Evolutionary conservation across 78 protist genomes (phyloP).

Genomic region (Pigoraptor vietnamica): DNA sequence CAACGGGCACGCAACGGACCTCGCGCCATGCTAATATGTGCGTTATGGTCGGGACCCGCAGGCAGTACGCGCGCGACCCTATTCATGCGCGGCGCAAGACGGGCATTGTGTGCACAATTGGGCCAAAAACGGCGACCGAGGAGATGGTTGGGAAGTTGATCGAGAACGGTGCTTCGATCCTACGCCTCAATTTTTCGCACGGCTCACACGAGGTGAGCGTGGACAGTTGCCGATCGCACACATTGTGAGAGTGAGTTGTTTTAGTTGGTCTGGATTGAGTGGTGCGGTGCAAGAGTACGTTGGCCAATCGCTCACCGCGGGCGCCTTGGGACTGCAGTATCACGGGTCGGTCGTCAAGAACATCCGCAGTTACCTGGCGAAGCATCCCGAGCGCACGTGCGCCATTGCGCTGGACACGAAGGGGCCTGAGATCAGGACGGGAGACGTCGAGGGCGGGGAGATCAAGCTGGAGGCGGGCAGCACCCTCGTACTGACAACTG

Average conservation of each 20-base stretch:
- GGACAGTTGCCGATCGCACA: too few relatives aligned
- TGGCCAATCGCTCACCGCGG: too few relatives aligned
- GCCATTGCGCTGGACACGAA: slow-evolving; percentile 60
- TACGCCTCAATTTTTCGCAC: background rate
- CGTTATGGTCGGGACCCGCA: too few relatives aligned
- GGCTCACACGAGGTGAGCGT: background rate
- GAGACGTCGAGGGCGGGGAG: background rate
- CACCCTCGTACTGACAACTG: background rate
- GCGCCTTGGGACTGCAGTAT: too few relatives aligned
- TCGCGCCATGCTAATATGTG: background rate
- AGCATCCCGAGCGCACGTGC: background rate
- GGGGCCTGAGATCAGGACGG: slow-evolving; percentile 72
- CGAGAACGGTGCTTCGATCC: background rate
- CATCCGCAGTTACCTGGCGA: background rate
- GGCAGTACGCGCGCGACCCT: background rate
- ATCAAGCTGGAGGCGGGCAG: background rate
- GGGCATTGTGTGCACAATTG: background rate
- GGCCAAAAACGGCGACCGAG: background rate
- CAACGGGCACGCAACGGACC: background rate
- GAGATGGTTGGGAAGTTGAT: background rate
- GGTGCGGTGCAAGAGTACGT: too few relatives aligned
- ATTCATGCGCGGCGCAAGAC: background rate
- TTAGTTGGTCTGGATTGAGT: too few relatives aligned
- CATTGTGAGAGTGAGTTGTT: too few relatives aligned
- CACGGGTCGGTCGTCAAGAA: slow-evolving; percentile 15